Percentiles rank a stretch among this genome's conserved stretches.
Conservation (phyloP, 257 asterid genomes). For the Ilex aquifolium region DNA sequence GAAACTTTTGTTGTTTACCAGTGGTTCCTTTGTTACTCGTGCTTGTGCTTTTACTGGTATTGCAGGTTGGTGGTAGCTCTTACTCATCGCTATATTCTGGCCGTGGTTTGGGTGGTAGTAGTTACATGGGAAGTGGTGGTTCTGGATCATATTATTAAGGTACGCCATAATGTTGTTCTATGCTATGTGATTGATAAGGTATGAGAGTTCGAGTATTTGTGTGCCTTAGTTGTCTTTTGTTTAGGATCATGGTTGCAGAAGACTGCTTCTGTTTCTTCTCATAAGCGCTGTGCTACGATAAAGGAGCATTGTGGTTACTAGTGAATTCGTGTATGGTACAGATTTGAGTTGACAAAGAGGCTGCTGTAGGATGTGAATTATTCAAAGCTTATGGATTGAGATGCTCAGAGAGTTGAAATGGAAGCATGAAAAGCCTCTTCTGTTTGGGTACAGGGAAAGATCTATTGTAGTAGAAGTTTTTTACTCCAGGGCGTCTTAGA, state of each 20-base stretch:
- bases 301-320: constrained; percentile 22
- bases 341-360: constrained; percentile 27
- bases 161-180: not conserved
- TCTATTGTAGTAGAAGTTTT: not conserved
- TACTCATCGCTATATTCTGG: constrained; percentile 77
- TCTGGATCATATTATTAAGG: constrained; percentile 89
- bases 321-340: constrained; percentile 26
- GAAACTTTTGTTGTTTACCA: not conserved
- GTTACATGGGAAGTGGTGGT: constrained; percentile 78
- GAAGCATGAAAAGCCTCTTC: constrained; percentile 17
- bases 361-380: constrained; percentile 19
- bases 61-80: constrained; percentile 81
- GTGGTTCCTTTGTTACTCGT: constrained; percentile 5
- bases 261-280: constrained; percentile 8
- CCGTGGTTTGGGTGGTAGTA: constrained; percentile 66
- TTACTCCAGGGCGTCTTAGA: constrained; percentile 7
- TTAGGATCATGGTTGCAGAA: constrained; percentile 2
- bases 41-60: not conserved
- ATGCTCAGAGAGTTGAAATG: constrained; percentile 9
- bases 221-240: not conserved
- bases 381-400: constrained; percentile 17
- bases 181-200: not conserved
- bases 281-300: constrained; percentile 13
- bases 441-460: constrained; percentile 9
- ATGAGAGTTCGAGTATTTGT: not conserved